phyloP scores from a whole-genome alignment of 257 asterid species.

The Leonotis leonurus region DNA sequence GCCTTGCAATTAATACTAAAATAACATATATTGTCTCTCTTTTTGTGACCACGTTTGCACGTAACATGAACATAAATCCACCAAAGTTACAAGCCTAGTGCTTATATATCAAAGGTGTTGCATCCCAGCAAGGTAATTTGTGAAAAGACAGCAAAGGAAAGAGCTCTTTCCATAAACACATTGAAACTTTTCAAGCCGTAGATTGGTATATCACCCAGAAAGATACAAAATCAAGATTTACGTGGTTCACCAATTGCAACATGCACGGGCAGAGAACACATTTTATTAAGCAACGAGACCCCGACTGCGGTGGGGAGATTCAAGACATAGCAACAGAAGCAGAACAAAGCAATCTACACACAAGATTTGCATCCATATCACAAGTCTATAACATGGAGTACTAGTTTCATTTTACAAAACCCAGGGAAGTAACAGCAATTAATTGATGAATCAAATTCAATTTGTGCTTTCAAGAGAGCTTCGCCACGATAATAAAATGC shows the following conservation, averaged over 20 bases:
- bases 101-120: not conserved
- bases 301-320: too few relatives aligned
- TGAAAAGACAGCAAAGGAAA: not conserved
- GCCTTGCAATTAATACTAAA: not conserved
- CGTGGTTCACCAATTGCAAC: too few relatives aligned
- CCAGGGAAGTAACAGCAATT: not conserved
- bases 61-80: not conserved
- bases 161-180: not conserved
- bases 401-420: not conserved
- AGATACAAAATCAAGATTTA: not conserved
- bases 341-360: not conserved
- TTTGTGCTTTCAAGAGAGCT: not conserved
- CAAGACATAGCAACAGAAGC: not conserved
- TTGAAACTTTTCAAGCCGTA: not conserved
- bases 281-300: too few relatives aligned
- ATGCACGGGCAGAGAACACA: too few relatives aligned
- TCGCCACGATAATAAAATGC: not conserved
- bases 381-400: not conserved
- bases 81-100: not conserved
- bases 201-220: not conserved
- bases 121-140: constrained; percentile 7
- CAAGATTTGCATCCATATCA: not conserved
- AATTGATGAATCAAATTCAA: not conserved
- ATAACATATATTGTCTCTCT: not conserved
- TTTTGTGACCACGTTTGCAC: not conserved